Percentiles rank a stretch among this genome's conserved stretches.
phyloP scores from a whole-genome alignment of 2,329 filamentous ascomycete genomes.

The Simplicillium aogashimaense region DNA sequence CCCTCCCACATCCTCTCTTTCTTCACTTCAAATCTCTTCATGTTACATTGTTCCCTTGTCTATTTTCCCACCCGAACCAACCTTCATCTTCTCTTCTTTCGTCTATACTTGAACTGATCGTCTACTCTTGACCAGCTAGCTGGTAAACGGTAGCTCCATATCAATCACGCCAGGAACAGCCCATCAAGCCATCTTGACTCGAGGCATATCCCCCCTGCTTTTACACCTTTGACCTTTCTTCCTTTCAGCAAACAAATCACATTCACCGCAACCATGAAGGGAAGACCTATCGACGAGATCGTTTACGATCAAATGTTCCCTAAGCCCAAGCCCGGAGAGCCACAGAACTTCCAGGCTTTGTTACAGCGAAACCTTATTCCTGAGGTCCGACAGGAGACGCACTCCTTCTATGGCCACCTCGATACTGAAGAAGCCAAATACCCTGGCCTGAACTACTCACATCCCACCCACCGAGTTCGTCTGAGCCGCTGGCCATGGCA shows the following conservation, averaged over 20 bases:
- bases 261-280: slow-evolving; percentile 50
- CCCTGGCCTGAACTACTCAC: slow-evolving; percentile 69
- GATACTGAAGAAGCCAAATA: slow-evolving; percentile 75
- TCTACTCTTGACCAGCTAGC: too few relatives aligned
- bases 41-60: too few relatives aligned
- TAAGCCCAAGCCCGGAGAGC: slow-evolving; percentile 56
- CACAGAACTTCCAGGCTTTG: slow-evolving; percentile 59
- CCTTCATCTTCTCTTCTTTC: too few relatives aligned
- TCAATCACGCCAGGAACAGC: background rate
- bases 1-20: too few relatives aligned
- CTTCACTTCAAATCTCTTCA: too few relatives aligned
- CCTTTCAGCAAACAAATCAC: background rate
- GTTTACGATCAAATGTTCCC: slow-evolving; percentile 69
- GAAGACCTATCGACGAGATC: slow-evolving; percentile 58
- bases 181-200: background rate
- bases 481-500: slow-evolving; percentile 71
- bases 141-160: background rate
- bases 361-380: slow-evolving; percentile 62
- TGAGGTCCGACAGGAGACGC: slow-evolving; percentile 71
- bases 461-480: slow-evolving; percentile 65
- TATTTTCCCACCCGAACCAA: too few relatives aligned
- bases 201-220: background rate
- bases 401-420: slow-evolving; percentile 69
- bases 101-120: too few relatives aligned
- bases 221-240: background rate